These are phyloP conservation scores for Macadamia tetraphylla DNA, from an alignment of 164 flowering plant genomes.

Conservation along the genomic window DNA sequence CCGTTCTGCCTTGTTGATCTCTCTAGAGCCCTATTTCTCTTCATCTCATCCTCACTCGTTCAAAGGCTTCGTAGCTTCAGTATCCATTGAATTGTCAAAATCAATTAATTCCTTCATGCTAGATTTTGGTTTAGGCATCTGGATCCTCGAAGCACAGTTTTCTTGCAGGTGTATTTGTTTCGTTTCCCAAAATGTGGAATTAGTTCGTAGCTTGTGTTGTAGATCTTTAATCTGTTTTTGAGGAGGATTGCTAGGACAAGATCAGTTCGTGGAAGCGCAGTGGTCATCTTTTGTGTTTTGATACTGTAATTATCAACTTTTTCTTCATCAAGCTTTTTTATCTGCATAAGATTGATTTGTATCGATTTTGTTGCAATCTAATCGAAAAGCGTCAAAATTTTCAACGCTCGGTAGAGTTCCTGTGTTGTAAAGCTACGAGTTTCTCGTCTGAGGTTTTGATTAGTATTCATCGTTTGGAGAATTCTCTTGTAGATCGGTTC, in stretches of 20 bases:
- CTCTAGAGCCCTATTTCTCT: neutral
- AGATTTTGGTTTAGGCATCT: neutral
- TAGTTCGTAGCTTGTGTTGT: neutral
- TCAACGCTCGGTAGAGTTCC: slow-evolving; percentile 2
- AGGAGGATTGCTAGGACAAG: neutral
- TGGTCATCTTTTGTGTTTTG: neutral
- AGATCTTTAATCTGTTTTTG: neutral
- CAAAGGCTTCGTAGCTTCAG: neutral
- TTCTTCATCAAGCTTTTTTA: neutral
- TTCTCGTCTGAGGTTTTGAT: neutral
- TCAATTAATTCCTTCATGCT: neutral
- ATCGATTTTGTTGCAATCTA: neutral
- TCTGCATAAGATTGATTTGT: too few species aligned
- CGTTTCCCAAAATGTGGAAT: neutral
- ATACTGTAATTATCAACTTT: neutral
- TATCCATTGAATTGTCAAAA: neutral
- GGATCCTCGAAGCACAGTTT: neutral
- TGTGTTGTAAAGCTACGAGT: neutral
- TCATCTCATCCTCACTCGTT: neutral
- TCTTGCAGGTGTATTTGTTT: neutral
- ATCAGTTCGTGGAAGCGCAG: slow-evolving; percentile 4
- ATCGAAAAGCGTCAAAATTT: neutral
- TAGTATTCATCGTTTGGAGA: neutral
- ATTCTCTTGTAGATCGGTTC: neutral
- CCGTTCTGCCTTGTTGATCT: neutral